Conservation (phyloP, 495 filamentous ascomycete species). For the Venustampulla echinocandica region DNA sequence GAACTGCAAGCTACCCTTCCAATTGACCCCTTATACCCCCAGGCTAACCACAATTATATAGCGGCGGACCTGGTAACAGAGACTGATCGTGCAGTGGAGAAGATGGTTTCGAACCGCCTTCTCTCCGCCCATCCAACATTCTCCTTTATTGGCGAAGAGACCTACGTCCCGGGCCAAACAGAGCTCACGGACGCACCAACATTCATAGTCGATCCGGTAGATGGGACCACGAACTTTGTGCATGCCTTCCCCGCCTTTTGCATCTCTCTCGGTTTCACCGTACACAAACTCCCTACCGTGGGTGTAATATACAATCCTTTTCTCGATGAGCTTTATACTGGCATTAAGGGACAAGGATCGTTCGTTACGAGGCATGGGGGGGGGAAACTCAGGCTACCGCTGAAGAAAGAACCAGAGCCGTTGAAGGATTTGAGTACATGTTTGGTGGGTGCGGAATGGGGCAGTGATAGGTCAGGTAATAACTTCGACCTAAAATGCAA, state of each 20-base stretch:
- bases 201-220: conserved; percentile 84
- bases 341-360: conserved; percentile 58
- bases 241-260: conserved; percentile 73
- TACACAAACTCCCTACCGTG: conserved; percentile 54
- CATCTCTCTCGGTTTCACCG: conserved; percentile 70
- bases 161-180: conserved; percentile 55
- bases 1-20: conserved; percentile 55
- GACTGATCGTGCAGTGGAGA: conserved; percentile 76
- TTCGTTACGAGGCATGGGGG: conserved; percentile 43
- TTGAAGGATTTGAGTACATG: conserved; percentile 50
- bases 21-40: background rate
- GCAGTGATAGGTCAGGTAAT: conserved; percentile 58
- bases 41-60: conserved; percentile 26
- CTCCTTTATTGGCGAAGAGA: conserved; percentile 77
- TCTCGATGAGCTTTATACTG: conserved; percentile 58
- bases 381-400: conserved; percentile 34
- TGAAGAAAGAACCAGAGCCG: conserved; percentile 48
- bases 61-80: conserved; percentile 81
- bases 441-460: conserved; percentile 73
- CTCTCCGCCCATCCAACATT: conserved; percentile 56
- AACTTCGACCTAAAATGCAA: conserved; percentile 67
- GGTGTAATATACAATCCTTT: conserved; percentile 85
- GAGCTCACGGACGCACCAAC: conserved; percentile 60
- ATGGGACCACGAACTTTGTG: conserved; percentile 85
- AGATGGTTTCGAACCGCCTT: conserved; percentile 59